phyloP scores from a whole-genome alignment of 352 stramenopile genomes.

The Globisporangium takayamanum region DNA sequence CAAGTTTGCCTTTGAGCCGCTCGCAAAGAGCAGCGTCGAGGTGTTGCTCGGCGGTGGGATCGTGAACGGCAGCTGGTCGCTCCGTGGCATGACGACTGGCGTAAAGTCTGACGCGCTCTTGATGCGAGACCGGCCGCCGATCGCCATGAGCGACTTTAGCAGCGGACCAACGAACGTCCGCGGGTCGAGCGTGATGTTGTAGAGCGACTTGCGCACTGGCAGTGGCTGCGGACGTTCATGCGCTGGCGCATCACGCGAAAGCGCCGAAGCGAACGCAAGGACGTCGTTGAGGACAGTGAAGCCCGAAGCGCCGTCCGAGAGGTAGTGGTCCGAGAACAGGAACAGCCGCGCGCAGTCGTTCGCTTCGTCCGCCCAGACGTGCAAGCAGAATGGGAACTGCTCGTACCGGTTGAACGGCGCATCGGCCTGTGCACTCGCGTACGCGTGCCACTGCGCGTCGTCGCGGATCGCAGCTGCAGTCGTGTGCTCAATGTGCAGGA shows the following conservation, averaged over 20 bases:
- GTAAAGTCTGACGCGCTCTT: constrained; percentile 9
- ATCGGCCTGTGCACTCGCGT: not conserved
- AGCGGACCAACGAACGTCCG: constrained; percentile 16
- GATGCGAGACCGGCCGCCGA: constrained; percentile 22
- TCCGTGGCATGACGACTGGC: constrained; percentile 24
- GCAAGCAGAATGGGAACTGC: constrained; percentile 16
- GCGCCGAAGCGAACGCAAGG: constrained; percentile 7
- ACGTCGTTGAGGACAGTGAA: constrained; percentile 32
- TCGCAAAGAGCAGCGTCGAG: constrained; percentile 23
- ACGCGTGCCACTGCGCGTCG: constrained; percentile 1
- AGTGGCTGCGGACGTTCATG: constrained; percentile 12
- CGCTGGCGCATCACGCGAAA: constrained; percentile 7
- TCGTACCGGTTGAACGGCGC: constrained; percentile 2
- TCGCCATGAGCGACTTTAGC: constrained; percentile 21
- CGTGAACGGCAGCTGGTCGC: constrained; percentile 20
- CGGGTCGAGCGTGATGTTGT: constrained; percentile 24
- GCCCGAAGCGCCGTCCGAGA: constrained; percentile 32
- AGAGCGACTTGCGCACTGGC: constrained; percentile 26
- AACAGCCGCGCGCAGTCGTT: constrained; percentile 24
- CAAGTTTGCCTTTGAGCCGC: constrained; percentile 16
- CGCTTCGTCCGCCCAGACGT: constrained; percentile 15
- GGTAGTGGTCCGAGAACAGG: constrained; percentile 46
- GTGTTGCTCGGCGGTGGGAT: constrained; percentile 24
- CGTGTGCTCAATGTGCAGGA: constrained; percentile 21
- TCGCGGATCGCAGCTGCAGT: constrained; percentile 10